Base-by-base conservation (phyloP, 495 filamentous ascomycete genomes). In the Talaromyces stipitatus region DNA sequence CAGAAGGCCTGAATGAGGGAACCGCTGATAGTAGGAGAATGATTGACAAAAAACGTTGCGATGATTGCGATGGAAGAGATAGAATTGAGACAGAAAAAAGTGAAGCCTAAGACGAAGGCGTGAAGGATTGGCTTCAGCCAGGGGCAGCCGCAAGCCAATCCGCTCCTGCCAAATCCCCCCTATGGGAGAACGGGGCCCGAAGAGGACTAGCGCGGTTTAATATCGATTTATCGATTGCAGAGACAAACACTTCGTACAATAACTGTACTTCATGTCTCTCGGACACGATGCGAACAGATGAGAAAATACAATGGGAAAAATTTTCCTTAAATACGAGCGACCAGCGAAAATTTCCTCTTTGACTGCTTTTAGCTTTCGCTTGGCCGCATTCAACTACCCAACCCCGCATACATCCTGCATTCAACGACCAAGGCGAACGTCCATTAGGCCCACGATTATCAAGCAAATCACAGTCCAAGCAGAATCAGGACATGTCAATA, bases 101-200 rank as follows among this genome's bases (percentile, higher is more conserved):
- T 24, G 52, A 45, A 55, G 52, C 23, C 52, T 38, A 22, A 10
- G n/a, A 28, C 36, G 51, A 33, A 54, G 30, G 51, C 51, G 51
- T 29, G 28, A 51, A 23, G 22, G 50, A 5, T 32, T 6, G 22
- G n/a, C 26, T n/a, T 10, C 24, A 23, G 50, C 50, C 50, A 52
- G 50, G 50, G 50, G 50, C 24, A 29, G 16, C 7, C 50, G 28
- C 50, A 18, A 52, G 28, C 50, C 50, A 52, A 52, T 52, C 50
- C 50, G 29, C 26, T 30, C 50, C 26, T 52, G 50, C 50, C 50
- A 32, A 52, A 52, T 52, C 11, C 26, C 14, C 23, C 29, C 23
- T 32, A 47, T 22, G 36, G 36, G 16, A 41, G 12, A 41, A 3
- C 12, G 9, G n/a, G 3, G 26, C 48, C 48, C 22, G 27, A 30